Evolutionary conservation across 805 yeast species (phyloP).

Genomic region (Monosporozyma yasuniensis): DNA sequence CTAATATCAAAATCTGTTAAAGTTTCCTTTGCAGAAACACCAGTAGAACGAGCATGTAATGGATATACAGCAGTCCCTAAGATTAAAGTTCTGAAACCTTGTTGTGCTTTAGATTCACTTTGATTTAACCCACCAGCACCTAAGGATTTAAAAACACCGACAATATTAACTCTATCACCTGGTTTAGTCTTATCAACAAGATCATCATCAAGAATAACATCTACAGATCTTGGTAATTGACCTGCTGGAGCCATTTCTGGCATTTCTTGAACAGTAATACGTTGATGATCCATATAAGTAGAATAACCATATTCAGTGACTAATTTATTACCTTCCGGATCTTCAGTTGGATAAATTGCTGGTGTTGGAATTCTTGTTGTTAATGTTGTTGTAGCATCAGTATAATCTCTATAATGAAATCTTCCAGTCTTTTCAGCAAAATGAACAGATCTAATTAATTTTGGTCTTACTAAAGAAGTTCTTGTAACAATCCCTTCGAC

Average conservation of each 20-base stretch:
- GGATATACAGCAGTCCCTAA: constrained; percentile 86
- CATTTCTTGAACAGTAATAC: constrained; percentile 89
- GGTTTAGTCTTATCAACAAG: constrained; percentile 88
- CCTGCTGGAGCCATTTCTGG: constrained; percentile 98
- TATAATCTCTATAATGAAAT: constrained; percentile 84
- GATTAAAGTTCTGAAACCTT: constrained; percentile 74
- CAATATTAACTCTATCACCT: constrained; percentile 89
- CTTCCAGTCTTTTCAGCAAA: constrained; percentile 77
- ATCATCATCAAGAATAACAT: constrained; percentile 89
- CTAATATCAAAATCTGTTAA: constrained; percentile 78
- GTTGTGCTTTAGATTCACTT: constrained; percentile 29
- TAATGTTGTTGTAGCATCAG: constrained; percentile 86
- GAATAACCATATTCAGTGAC: constrained; percentile 88
- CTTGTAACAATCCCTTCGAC: constrained; percentile 93
- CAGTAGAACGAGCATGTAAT: constrained; percentile 78
- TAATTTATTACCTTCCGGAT: constrained; percentile 80
- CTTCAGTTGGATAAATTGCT: constrained; percentile 87
- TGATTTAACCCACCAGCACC: constrained; percentile 50
- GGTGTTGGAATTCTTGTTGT: constrained; percentile 43
- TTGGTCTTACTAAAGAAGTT: constrained; percentile 89
- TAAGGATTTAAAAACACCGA: constrained; percentile 86
- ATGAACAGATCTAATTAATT: constrained; percentile 83
- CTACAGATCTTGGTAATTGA: constrained; percentile 88
- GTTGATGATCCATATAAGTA: constrained; percentile 90
- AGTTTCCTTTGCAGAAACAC: constrained; percentile 60